phyloP scores from a whole-genome alignment of 768 basidiomycete species.

The Mycena galopus region DNA sequence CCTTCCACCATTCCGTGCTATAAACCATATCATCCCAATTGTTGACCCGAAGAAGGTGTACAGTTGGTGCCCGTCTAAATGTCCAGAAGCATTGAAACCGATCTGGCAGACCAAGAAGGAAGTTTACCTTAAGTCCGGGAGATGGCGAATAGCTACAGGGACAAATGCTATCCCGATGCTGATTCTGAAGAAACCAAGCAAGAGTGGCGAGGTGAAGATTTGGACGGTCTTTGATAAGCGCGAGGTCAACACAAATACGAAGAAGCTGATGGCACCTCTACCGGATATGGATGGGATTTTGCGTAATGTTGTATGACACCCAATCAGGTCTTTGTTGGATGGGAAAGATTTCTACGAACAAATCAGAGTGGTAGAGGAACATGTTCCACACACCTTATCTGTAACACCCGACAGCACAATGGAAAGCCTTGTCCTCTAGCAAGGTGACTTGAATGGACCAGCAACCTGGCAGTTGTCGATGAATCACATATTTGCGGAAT shows the following conservation, averaged over 20 bases:
- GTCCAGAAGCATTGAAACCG: neutral
- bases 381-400: conserved; percentile 43
- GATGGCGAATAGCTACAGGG: neutral
- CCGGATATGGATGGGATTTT: neutral
- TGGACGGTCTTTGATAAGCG: neutral
- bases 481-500: neutral
- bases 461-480: neutral
- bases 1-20: neutral
- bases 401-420: neutral
- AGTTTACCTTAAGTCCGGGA: neutral
- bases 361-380: conserved; percentile 43
- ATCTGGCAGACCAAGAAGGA: neutral
- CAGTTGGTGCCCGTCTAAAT: neutral
- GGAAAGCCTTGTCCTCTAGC: neutral
- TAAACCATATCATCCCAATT: neutral
- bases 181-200: neutral
- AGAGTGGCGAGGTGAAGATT: neutral
- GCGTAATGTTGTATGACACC: neutral
- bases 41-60: neutral
- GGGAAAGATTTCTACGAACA: conserved; percentile 58
- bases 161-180: neutral
- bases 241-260: neutral
- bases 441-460: neutral
- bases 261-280: neutral
- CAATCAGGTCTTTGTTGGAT: conserved; percentile 47